Evolutionary conservation across 345 rosid genomes (phyloP).

Genomic region (Citrus australasica): DNA sequence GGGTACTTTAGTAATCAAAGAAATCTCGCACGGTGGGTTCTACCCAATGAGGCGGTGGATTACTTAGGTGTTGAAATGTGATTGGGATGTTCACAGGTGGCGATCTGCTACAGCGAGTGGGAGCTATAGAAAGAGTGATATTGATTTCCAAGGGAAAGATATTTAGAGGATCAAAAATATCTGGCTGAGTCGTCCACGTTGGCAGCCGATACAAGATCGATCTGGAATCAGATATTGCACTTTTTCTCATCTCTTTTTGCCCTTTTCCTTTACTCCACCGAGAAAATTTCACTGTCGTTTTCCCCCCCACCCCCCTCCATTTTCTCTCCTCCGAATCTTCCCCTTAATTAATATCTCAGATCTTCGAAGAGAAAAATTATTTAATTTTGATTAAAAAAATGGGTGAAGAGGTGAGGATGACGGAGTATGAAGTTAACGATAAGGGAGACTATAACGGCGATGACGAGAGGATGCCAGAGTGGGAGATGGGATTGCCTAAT

Average conservation of each 20-base stretch:
- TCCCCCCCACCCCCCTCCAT: background rate
- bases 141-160: slow-evolving; percentile 27
- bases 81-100: slow-evolving; percentile 17
- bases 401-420: slow-evolving; percentile 51
- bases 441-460: slow-evolving; percentile 25
- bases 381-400: background rate
- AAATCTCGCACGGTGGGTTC: background rate
- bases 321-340: slow-evolving; percentile 27
- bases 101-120: slow-evolving; percentile 6
- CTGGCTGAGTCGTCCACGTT: slow-evolving; percentile 72
- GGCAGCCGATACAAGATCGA: slow-evolving; percentile 37
- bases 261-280: background rate
- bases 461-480: slow-evolving; percentile 62
- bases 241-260: slow-evolving; percentile 25
- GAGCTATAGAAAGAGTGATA: background rate
- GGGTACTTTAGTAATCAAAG: background rate
- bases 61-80: background rate
- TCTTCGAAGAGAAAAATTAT: background rate
- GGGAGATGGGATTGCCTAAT: slow-evolving; percentile 86
- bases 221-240: slow-evolving; percentile 66
- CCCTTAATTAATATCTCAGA: slow-evolving; percentile 17
- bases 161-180: slow-evolving; percentile 73
- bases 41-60: background rate
- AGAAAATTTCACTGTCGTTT: background rate
- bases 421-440: slow-evolving; percentile 20